A percentile compares a stretch with the other conserved stretches of the same genome.
These are phyloP conservation scores for Proliferodiscus dingleyae DNA, from an alignment of 2,329 filamentous ascomycete species.

Conservation along the genomic window DNA sequence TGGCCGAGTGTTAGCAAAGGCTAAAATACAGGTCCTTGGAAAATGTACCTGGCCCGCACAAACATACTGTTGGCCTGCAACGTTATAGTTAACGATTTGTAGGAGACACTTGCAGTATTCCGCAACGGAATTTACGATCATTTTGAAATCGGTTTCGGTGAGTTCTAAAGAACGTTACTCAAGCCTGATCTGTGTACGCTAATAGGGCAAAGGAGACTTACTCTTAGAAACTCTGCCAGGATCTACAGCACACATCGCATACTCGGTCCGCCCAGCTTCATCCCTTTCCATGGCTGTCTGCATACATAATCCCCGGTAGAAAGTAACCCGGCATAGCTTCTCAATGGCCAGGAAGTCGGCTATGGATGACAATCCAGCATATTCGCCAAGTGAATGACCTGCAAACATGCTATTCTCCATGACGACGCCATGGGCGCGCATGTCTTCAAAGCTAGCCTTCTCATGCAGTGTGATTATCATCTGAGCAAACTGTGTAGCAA, in stretches of 20 bases:
- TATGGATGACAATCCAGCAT: conserved; percentile 91
- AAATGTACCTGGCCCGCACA: conserved; percentile 66
- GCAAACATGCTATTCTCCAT: conserved; percentile 96
- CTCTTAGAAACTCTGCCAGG: conserved; percentile 97
- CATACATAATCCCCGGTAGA: conserved; percentile 98
- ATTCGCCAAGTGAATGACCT: conserved; percentile 96
- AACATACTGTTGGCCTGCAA: conserved; percentile 71
- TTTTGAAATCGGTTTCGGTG: conserved; percentile 93
- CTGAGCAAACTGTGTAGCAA: conserved; percentile 97
- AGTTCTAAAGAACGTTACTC: too few relatives aligned
- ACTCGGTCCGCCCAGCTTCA: conserved; percentile 87
- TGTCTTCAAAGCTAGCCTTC: conserved; percentile 98
- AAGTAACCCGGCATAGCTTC: conserved; percentile 94
- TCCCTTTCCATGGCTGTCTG: conserved; percentile 98
- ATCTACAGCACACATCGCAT: conserved; percentile 99
- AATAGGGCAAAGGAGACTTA: too few relatives aligned
- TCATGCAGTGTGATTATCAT: conserved; percentile 98
- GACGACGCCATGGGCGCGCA: conserved; percentile 94
- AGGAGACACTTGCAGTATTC: conserved; percentile 92
- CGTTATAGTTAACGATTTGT: conserved; percentile 95
- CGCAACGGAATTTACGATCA: conserved; percentile 91
- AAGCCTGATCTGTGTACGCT: too few relatives aligned
- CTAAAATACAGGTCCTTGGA: too few relatives aligned
- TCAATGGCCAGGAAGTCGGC: conserved; percentile 99
- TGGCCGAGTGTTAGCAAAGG: too few relatives aligned